Evolutionary conservation across 129 eudicot species (phyloP), one percentile per base, ranked within the genome.

Genomic region (Arctium minus): DNA sequence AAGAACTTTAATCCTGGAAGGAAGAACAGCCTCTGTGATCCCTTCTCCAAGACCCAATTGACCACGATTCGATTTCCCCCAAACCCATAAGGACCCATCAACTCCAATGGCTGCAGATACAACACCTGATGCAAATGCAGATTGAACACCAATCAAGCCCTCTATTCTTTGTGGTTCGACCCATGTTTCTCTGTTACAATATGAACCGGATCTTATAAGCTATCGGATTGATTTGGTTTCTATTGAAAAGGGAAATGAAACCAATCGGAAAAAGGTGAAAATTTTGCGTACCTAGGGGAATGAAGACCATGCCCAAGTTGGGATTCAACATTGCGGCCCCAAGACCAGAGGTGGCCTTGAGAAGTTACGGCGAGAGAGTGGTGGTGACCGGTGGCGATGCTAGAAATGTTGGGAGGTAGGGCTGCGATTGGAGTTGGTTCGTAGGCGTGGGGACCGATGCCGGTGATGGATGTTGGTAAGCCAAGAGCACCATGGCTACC

Each of bases 41-140:
- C 91, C 94, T 68, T 78, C 74, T 30, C 99, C 99, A 31, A 91
- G 92, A 60, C 99, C 99, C 30, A 96, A 89, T 77, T 96, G 98
- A 35, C 99, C 99, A 9, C 94, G 92, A 72, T 92, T 96, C 1
- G 99, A 93, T 84, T 86, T 90, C 56, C 99, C 98, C 98, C 99
- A 96, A 30, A 94, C 90, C 98, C 96, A 96, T 76, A 96, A 74
- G 9, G 91, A 86, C 11, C 99, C 99, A 44, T 93, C 92, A 69
- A 70, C 84, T 60, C 91, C 92, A 29, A 93, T 60, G 3, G 97
- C 99, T 42, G 90, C 89, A 76, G 99, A 96, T 40, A 90, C 87
- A 30, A 91, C 99, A 78, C 99, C 99, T 3, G 98, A 96, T 38
- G 97, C 98, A 90, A 50, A 93, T 56, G 97, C 91, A 73, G 90